phyloP scores from a whole-genome alignment of 176 grass and related monocot genomes.

The Hsuehochloa calcarea region DNA sequence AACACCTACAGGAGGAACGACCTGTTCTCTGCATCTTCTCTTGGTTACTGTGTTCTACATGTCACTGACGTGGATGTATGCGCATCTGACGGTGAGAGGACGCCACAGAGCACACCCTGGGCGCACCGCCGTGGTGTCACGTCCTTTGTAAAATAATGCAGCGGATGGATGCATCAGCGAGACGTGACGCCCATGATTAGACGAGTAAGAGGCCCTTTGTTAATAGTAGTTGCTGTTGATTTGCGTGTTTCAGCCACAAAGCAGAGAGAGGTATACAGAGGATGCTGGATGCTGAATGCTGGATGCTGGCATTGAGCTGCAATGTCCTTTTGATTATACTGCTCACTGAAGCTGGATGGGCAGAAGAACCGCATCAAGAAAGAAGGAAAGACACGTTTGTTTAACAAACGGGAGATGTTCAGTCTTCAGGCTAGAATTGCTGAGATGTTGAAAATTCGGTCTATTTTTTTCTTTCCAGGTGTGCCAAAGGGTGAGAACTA shows the following conservation, averaged over 20 bases:
- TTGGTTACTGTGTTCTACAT: conserved; percentile 21
- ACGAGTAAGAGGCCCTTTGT: conserved; percentile 21
- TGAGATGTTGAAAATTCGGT: not conserved
- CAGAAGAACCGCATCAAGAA: not conserved
- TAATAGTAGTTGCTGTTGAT: conserved; percentile 17
- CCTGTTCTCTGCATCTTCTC: not conserved
- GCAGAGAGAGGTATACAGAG: not conserved
- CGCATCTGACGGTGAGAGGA: conserved; percentile 33
- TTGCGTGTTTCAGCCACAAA: conserved; percentile 21
- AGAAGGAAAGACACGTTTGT: not conserved
- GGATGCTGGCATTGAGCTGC: conserved; percentile 24
- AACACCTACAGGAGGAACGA: conserved; percentile 24
- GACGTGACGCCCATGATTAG: conserved; percentile 62
- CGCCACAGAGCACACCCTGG: not conserved
- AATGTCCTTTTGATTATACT: conserved; percentile 9
- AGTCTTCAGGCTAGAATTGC: not conserved
- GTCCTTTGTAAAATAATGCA: conserved; percentile 52
- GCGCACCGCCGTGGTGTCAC: conserved; percentile 64
- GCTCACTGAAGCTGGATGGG: conserved; percentile 10
- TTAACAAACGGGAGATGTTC: not conserved
- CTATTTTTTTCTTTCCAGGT: too few species aligned
- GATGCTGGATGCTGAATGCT: not conserved
- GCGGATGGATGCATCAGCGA: not conserved
- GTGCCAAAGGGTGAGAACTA: too few species aligned
- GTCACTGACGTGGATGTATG: conserved; percentile 36